Base-by-base conservation (phyloP, 306 rosid genomes). In the Rubus parviflorus region DNA sequence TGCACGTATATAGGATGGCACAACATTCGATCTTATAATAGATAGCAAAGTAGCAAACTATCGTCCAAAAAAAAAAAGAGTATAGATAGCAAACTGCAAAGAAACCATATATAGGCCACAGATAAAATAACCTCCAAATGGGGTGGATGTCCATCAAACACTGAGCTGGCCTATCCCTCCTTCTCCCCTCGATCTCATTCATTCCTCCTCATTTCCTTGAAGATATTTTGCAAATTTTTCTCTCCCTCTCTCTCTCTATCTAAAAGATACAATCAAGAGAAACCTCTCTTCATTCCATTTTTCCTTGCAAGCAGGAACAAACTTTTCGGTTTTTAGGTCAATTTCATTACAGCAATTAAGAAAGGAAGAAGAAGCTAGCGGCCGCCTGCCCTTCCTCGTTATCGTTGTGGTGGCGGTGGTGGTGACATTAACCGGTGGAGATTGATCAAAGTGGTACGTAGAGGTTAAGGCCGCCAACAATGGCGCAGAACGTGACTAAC, bases 101-200 rank as follows among this genome's bases (percentile, higher is more conserved):
- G n/a, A 15, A 42, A 6, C 13, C 61, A 61, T 61, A 61, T 13
- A 14, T 61, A 61, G 67, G 40, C 51, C 82, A 35, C 48, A 65
- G 45, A 53, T 25, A 68, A 35, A 23, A 64, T 14, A 66, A 61
- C 58, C n/a, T 61, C 74, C 78, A 65, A 51, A 79, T 54, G 68
- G 78, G 40, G 42, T 72, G 82, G 61, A 23, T 16, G 30, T 30
- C 78, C 74, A 53, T 14, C 56, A 43, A 83, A 81, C 22, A 9
- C 77, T 53, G 76, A 67, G 58, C 72, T 64, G n/a, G 40, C 67
- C n/a, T 82, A 19, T 61, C 52, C 48, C 25, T 41, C 78, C 48
- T 38, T 41, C 78, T 49, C 80, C 75, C 77, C 72, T 73, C 77
- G 8, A 35, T 35, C 68, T 63, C 45, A 38, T 14, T 48, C 79